Evolutionary conservation across 306 rosid genomes (phyloP).

Genomic region (Lupinus albus): DNA sequence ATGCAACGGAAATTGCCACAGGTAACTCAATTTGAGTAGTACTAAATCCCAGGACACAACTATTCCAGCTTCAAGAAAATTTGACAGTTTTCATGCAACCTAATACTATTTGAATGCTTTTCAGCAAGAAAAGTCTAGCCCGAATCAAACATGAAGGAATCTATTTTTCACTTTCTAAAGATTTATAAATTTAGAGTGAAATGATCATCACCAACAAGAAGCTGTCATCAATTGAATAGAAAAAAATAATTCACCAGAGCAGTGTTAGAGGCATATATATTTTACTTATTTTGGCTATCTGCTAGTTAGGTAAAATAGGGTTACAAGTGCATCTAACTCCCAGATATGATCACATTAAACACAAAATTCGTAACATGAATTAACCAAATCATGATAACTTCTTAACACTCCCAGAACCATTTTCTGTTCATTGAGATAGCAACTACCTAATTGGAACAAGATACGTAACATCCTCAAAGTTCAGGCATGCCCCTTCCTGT

Average conservation of each 20-base stretch:
- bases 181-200: neutral
- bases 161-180: neutral
- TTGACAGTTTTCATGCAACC: too few relatives aligned
- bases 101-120: too few relatives aligned
- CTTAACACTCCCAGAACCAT: slow-evolving; percentile 2
- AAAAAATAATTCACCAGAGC: neutral
- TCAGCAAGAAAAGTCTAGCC: too few relatives aligned
- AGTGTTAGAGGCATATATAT: neutral
- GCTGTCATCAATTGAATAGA: neutral
- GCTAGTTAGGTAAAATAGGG: neutral
- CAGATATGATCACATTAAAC: slow-evolving; percentile 10
- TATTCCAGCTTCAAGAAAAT: neutral
- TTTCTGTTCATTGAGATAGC: slow-evolving; percentile 28
- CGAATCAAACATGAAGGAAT: neutral
- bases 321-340: slow-evolving; percentile 11
- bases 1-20: neutral
- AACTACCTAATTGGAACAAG: slow-evolving; percentile 14
- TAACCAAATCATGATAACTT: slow-evolving; percentile 4
- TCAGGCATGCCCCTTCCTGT: slow-evolving; percentile 88
- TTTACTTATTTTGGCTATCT: neutral
- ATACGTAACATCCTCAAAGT: slow-evolving; percentile 51
- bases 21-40: neutral
- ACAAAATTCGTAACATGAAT: neutral
- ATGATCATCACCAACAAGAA: neutral
- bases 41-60: neutral